Evolutionary conservation across 805 yeast species (phyloP), one percentile per base, ranked within the genome.

Genomic region (Yarrowia sp.): DNA sequence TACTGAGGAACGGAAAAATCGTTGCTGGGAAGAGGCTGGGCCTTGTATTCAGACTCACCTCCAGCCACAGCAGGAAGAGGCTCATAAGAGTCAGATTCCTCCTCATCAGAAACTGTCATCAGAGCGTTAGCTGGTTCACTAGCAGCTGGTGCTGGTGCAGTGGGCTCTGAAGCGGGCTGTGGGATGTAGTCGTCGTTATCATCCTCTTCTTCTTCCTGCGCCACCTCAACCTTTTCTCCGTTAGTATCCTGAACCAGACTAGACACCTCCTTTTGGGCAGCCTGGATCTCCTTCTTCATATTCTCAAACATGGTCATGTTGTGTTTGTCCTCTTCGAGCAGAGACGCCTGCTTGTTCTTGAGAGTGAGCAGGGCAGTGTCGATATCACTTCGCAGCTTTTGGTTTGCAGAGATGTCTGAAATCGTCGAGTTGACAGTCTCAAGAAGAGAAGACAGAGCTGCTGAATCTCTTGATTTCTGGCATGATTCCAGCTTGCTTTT

Each of bases 1-100:
- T 64, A 69, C 17, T 65, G 63, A 2, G 62, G 18, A 69, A 72
- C 42, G 71, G 64, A 58, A 15, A 58, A 58, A 2, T 58, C 51
- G 22, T 47, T 42, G 36, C 42, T 32, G 4, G 64, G 41, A 22
- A 32, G 42, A 43, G 47, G 47, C 39, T 41, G 48, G 31, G 62
- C 14, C 48, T 28, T 28, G 32, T 55, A 55, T 1, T 41, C 48
- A 7, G 15, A 11, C 15, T 39, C 62, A 13, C 42, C 62, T 7
- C 18, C 38, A 18, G 38, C 39, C 4, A 39, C 61, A 2, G 61
- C 39, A 10, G 61, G 61, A 15, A 39, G 61, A 15, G 61, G 61
- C 28, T 39, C 61, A 22, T 55, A 55, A 2, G 61, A 39, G 31
- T 55, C 61, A 6, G 41, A 39, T 15, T 38, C 47, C 3, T 55